These are phyloP conservation scores for Leishmania lainsoni DNA, from an alignment of 208 protist species.

Conservation along the genomic window DNA sequence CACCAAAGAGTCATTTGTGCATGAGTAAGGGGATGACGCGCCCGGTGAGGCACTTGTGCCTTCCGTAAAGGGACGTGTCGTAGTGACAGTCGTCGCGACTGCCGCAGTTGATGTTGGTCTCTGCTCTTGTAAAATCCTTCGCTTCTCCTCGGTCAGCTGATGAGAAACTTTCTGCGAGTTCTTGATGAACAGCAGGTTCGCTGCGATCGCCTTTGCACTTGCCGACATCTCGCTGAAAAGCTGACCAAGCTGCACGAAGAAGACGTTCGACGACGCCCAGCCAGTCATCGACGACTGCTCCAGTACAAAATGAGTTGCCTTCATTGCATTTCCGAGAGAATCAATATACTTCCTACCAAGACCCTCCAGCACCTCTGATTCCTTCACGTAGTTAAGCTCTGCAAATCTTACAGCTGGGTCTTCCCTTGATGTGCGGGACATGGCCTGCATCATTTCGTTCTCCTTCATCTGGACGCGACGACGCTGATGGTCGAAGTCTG, in stretches of 20 bases:
- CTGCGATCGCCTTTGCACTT: conserved; percentile 28
- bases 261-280: conserved; percentile 70
- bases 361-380: conserved; percentile 28
- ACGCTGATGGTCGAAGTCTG: conserved; percentile 56
- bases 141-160: conserved; percentile 58
- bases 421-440: conserved; percentile 7
- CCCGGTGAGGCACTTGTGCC: not conserved
- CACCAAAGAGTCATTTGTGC: too few relatives aligned
- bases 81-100: not conserved
- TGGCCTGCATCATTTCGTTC: conserved; percentile 16
- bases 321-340: conserved; percentile 44
- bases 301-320: conserved; percentile 49
- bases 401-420: conserved; percentile 22
- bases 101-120: not conserved
- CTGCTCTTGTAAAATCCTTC: conserved; percentile 12
- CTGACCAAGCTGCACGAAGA: conserved; percentile 56
- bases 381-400: conserved; percentile 35
- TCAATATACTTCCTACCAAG: conserved; percentile 42
- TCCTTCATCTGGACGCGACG: conserved; percentile 50
- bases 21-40: not conserved
- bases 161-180: conserved; percentile 62
- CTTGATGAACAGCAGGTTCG: conserved; percentile 45
- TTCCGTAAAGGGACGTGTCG: not conserved
- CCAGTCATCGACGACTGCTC: conserved; percentile 75
- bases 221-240: conserved; percentile 43